Evolutionary conservation across 495 filamentous ascomycete species (phyloP), one percentile per base, ranked within the genome.

Genomic region (Podospora bellae-mahoneyi): DNA sequence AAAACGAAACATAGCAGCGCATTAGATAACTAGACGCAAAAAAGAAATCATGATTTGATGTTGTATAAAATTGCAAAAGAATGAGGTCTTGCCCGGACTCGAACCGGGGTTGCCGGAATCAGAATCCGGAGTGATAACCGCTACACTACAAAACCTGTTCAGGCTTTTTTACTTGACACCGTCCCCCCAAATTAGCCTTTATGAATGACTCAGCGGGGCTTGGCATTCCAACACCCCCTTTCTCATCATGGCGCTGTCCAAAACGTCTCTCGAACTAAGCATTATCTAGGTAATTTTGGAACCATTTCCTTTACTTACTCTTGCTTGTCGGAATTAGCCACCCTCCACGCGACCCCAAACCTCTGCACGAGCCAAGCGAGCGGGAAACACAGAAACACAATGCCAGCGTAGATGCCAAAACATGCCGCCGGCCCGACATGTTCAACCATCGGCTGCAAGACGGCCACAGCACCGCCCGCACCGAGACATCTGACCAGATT

Each of bases 71-170:
- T 10, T 6, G 0, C 5, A 16, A 48, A 48, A 48, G 0, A 3
- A 48, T 48, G 0, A 71, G 69, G 69, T 71, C 69, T 44, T 66
- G 32, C 69, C 69, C 69, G 69, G 69, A 71, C 61, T 71, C 69
- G 69, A 71, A 71, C 69, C 69, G 69, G 69, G 69, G 69, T 70
- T 26, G 23, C 55, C 55, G 23, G 55, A 58, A 58, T 58, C 55
- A 58, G 55, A 58, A 58, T 58, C 55, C 23, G 55, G 55, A 26
- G 55, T 58, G 55, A 58, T 58, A 58, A 58, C 55, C 55, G 55
- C 55, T 58, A 58, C 55, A 69, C 67, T 69, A 69, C 65, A 69
- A 57, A 69, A 69, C 67, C 67, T 48, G 27, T 61, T n/a, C 23
- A 7, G 55, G 19, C 23, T 23, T 56, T 16, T 56, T 48, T 48